A percentile compares a stretch with the other conserved stretches of the same genome.
Evolutionary conservation across 768 basidiomycete genomes (phyloP).

Genomic region (Grammothele lineata): DNA sequence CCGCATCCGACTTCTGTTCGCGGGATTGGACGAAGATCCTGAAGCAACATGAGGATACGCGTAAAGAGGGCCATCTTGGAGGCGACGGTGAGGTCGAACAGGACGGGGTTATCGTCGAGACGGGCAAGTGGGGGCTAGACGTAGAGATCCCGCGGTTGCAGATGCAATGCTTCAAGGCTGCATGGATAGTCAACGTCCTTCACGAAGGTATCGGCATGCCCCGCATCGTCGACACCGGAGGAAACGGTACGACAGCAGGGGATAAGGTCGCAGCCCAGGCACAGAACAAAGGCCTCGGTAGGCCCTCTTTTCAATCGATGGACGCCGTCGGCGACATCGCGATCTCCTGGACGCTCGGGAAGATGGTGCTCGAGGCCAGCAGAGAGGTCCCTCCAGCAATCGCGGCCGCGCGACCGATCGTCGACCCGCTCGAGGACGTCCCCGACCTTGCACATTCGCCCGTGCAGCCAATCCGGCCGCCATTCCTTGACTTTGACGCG

Average conservation of each 20-base stretch:
- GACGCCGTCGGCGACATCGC: constrained; percentile 91
- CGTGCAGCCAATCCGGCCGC: constrained; percentile 61
- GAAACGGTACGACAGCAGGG: constrained; percentile 62
- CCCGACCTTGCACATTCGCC: constrained; percentile 48
- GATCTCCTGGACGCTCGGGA: constrained; percentile 97
- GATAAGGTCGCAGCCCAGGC: constrained; percentile 75
- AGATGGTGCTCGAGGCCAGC: constrained; percentile 98
- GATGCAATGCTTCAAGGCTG: constrained; percentile 99
- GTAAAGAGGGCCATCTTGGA: constrained; percentile 36
- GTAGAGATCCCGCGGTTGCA: constrained; percentile 84
- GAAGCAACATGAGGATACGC: constrained; percentile 53
- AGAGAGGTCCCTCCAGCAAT: constrained; percentile 62
- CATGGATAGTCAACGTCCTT: constrained; percentile 94
- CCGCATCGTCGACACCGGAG: constrained; percentile 80
- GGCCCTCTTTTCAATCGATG: constrained; percentile 86
- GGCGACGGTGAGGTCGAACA: constrained; percentile 64
- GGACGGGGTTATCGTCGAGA: constrained; percentile 56
- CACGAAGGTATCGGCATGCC: constrained; percentile 97
- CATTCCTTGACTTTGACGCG: constrained; percentile 52
- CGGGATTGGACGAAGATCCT: constrained; percentile 77
- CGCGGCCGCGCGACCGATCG: constrained; percentile 50
- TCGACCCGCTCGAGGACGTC: constrained; percentile 69
- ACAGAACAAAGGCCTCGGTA: constrained; percentile 73
- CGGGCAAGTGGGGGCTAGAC: constrained; percentile 64
- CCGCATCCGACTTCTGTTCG: constrained; percentile 81